Base-by-base conservation (phyloP, 257 asterid species). In the Gardenia jasminoides region DNA sequence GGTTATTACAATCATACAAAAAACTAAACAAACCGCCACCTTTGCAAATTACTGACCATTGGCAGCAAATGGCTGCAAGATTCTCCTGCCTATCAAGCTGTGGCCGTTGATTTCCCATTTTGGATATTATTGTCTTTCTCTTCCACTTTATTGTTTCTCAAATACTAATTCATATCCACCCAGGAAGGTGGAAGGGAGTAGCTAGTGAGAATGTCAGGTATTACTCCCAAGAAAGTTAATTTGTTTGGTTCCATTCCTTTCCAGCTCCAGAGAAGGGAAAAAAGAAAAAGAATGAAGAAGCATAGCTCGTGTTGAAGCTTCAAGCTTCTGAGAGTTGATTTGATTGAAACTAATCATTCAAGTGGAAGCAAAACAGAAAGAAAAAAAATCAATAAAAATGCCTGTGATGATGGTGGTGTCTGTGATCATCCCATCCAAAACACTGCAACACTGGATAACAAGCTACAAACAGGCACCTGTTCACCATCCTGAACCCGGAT, bases 371-470 rank as follows among this genome's bases (percentile, higher is more conserved):
- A n/a, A 62, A 62, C 6, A n/a, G 3, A 31, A 2, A 24, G 10
- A 8, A 12, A 22, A 59, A 0, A 22, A 28, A 62, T 26, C 39
- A 62, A 26, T 64, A 30, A 62, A 86, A 87, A 78, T 85, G 93
- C 68, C 69, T 82, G 82, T 74, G 87, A 58, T 90, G 80, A 15
- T 77, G 92, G 56, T 85, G 92, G 74, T 91, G 96, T 43, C 91
- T 67, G 47, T 76, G 87, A n/a, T 88, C 91, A 81, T 89, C 96
- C 87, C 79, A 83, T 33, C 90, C 87, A 62, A 88, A 87, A 76
- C 97, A 92, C 84, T 84, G 94, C 88, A 89, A 67, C 72, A 92
- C 82, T 31, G 96, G 97, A 79, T 81, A 90, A 71, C 82, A 90
- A 10, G 86, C 88, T 3, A 84, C 90, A 74, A 89, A 89, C 79